Conservation (phyloP, 495 filamentous ascomycete genomes). For the Pyronema omphalodes region DNA sequence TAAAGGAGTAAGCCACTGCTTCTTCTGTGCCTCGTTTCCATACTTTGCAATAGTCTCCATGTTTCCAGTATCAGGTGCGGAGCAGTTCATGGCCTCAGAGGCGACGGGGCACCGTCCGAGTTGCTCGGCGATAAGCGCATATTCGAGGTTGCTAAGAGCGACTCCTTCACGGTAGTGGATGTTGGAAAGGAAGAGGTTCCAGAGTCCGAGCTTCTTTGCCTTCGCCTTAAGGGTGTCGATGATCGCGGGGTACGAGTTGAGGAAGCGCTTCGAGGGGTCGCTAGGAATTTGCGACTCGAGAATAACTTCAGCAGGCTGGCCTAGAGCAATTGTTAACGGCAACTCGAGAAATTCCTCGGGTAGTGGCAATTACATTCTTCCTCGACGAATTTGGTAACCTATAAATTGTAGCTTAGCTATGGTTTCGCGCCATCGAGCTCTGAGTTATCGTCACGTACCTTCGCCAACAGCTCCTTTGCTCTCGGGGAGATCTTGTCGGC, state of each 20-base stretch:
- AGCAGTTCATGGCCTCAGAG: constrained; percentile 78
- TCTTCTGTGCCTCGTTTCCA: constrained; percentile 76
- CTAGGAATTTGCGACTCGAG: constrained; percentile 14
- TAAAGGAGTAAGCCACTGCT: constrained; percentile 63
- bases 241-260: constrained; percentile 51
- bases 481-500: constrained; percentile 17
- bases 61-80: constrained; percentile 84
- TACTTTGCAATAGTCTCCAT: constrained; percentile 95
- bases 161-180: constrained; percentile 88
- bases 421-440: neutral
- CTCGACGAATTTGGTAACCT: constrained; percentile 91
- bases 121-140: constrained; percentile 82
- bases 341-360: constrained; percentile 42
- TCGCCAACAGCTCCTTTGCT: constrained; percentile 20
- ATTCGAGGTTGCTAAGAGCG: constrained; percentile 78
- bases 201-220: constrained; percentile 69
- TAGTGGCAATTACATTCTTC: constrained; percentile 42
- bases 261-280: constrained; percentile 19
- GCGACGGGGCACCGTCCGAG: constrained; percentile 62
- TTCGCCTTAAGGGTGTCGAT: constrained; percentile 77
- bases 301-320: constrained; percentile 22
- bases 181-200: constrained; percentile 96
- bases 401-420: constrained; percentile 4
- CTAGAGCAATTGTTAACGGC: constrained; percentile 4
- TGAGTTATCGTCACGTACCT: constrained; percentile 1